A percentile compares a stretch with the other conserved stretches of the same genome.
These are phyloP conservation scores for Blastobotrys niveus DNA, from an alignment of 1,139 yeast species.

Conservation along the genomic window DNA sequence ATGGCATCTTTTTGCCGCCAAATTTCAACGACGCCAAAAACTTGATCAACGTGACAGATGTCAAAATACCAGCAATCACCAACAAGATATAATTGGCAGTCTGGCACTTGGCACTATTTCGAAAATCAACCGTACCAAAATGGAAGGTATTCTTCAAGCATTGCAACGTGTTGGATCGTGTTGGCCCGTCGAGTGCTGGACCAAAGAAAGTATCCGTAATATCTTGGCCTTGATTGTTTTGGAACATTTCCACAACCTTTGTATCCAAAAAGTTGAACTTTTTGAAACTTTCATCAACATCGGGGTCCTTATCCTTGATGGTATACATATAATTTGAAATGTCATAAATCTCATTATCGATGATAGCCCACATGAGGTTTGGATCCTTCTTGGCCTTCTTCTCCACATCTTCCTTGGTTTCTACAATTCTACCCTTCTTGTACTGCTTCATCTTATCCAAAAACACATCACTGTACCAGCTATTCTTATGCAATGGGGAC, in stretches of 20 bases:
- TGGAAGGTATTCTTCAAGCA: conserved; percentile 36
- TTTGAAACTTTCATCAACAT: conserved; percentile 21
- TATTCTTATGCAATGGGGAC: conserved; percentile 33
- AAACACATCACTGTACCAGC: conserved; percentile 37
- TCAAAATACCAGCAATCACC: conserved; percentile 35
- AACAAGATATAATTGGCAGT: conserved; percentile 37
- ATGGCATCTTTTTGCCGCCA: conserved; percentile 34
- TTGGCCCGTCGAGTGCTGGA: conserved; percentile 23
- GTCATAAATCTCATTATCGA: conserved; percentile 36
- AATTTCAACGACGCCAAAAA: conserved; percentile 38
- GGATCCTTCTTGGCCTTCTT: conserved; percentile 23
- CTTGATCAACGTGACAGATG: conserved; percentile 37
- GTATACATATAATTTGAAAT: conserved; percentile 37
- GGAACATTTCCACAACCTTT: conserved; percentile 31
- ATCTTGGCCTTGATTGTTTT: conserved; percentile 33
- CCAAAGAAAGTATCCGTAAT: conserved; percentile 28
- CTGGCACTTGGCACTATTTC: conserved; percentile 37
- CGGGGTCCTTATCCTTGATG: conserved; percentile 17
- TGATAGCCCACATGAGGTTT: conserved; percentile 30
- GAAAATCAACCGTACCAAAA: conserved; percentile 35
- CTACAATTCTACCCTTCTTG: conserved; percentile 38
- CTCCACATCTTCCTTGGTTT: conserved; percentile 27
- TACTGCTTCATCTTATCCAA: conserved; percentile 34
- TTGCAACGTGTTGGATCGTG: conserved; percentile 29
- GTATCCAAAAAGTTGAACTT: conserved; percentile 34